Evolutionary conservation across 768 basidiomycete species (phyloP).

Genomic region (Phaeotremella skinneri): DNA sequence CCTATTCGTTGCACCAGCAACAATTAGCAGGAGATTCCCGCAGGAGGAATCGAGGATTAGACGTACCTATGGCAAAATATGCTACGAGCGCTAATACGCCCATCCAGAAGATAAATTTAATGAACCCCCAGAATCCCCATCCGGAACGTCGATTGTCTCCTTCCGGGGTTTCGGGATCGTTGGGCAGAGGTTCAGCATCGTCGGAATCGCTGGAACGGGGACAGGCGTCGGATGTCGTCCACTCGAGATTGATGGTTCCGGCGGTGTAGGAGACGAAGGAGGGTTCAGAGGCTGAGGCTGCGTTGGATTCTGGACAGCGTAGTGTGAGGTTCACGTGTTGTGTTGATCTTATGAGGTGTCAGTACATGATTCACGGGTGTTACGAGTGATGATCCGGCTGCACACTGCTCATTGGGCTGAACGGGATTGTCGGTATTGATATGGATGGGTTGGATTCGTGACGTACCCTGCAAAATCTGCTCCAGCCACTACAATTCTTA

Average conservation of each 20-base stretch:
- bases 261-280: constrained; percentile 41
- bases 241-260: constrained; percentile 39
- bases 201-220: constrained; percentile 15
- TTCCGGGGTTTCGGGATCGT: not conserved
- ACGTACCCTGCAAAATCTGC: constrained; percentile 49
- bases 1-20: constrained; percentile 36
- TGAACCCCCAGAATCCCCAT: constrained; percentile 44
- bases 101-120: constrained; percentile 49
- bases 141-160: constrained; percentile 11
- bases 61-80: constrained; percentile 49
- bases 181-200: not conserved
- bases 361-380: too few relatives aligned
- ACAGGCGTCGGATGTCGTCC: constrained; percentile 49
- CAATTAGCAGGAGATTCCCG: too few relatives aligned
- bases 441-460: not conserved
- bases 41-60: not conserved
- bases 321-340: constrained; percentile 49
- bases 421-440: too few relatives aligned
- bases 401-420: too few relatives aligned
- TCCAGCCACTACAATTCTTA: constrained; percentile 45
- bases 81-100: constrained; percentile 31
- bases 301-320: constrained; percentile 28
- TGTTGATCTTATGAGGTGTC: constrained; percentile 9
- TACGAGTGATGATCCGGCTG: too few relatives aligned
- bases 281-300: constrained; percentile 28